Evolutionary conservation across 2,329 filamentous ascomycete genomes (phyloP).

Genomic region (Colletotrichum godetiae): DNA sequence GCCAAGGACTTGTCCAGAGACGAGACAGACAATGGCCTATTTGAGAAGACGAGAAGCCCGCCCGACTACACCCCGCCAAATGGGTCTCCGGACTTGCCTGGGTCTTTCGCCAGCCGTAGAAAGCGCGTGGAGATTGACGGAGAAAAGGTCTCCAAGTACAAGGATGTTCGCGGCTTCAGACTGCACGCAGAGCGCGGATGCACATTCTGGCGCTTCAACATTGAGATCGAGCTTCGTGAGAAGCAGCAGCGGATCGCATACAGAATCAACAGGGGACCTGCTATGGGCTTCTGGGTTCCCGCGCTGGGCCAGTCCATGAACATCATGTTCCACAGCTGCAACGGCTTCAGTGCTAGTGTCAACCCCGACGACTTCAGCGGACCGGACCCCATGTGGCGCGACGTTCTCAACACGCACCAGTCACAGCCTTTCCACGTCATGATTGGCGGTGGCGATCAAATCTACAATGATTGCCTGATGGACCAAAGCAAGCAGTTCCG

Average conservation of each 20-base stretch:
- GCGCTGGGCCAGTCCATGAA: constrained; percentile 90
- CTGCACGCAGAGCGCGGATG: constrained; percentile 87
- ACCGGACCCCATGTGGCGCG: constrained; percentile 96
- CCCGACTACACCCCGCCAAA: constrained; percentile 56
- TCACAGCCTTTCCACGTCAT: constrained; percentile 96
- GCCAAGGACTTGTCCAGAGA: constrained; percentile 80
- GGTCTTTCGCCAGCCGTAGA: constrained; percentile 65
- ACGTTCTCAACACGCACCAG: constrained; percentile 93
- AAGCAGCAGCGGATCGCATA: constrained; percentile 91
- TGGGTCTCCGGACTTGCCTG: constrained; percentile 60
- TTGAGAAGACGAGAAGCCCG: constrained; percentile 72
- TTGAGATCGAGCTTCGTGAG: constrained; percentile 87
- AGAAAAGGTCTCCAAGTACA: constrained; percentile 83
- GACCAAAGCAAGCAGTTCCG: constrained; percentile 80
- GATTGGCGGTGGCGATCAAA: constrained; percentile 96
- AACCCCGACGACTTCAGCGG: constrained; percentile 86
- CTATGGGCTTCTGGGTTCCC: constrained; percentile 94
- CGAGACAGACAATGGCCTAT: constrained; percentile 86
- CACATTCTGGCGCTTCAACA: constrained; percentile 97
- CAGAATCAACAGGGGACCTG: constrained; percentile 91
- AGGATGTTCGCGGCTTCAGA: constrained; percentile 83
- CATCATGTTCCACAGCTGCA: constrained; percentile 98
- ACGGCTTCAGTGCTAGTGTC: constrained; percentile 88
- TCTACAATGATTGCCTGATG: constrained; percentile 92
- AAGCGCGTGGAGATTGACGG: constrained; percentile 74